These are phyloP conservation scores for Nothophytophthora sp. DNA, from an alignment of 352 stramenopile genomes.

Conservation along the genomic window DNA sequence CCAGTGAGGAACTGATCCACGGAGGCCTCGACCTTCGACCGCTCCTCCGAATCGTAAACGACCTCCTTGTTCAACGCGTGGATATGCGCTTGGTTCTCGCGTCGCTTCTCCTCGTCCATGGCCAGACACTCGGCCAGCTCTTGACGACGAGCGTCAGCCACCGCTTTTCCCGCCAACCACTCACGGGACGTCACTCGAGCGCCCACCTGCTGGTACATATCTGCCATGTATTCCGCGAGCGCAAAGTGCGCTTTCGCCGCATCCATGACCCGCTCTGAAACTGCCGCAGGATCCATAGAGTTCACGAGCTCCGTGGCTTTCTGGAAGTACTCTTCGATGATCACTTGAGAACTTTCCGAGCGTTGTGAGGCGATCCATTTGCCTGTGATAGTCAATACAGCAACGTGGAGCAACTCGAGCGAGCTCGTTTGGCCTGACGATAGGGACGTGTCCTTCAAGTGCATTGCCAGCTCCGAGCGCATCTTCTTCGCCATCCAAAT, in stretches of 20 bases:
- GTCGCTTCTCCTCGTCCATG: slow-evolving; percentile 56
- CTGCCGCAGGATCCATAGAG: slow-evolving; percentile 29
- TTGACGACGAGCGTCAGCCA: slow-evolving; percentile 63
- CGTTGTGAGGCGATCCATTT: slow-evolving; percentile 94
- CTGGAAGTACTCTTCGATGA: slow-evolving; percentile 92
- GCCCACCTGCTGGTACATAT: slow-evolving; percentile 90
- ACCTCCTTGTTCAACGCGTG: slow-evolving; percentile 85
- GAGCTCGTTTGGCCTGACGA: slow-evolving; percentile 7
- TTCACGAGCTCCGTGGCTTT: slow-evolving; percentile 75
- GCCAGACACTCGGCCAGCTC: slow-evolving; percentile 65
- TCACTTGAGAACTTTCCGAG: slow-evolving; percentile 89
- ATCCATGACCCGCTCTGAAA: slow-evolving; percentile 44
- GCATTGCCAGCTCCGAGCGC: slow-evolving; percentile 36
- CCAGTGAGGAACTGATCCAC: slow-evolving; percentile 88
- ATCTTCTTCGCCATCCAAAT: slow-evolving; percentile 74
- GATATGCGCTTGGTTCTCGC: slow-evolving; percentile 73
- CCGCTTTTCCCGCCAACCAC: slow-evolving; percentile 86
- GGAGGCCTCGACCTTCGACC: slow-evolving; percentile 81
- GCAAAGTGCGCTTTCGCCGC: slow-evolving; percentile 84
- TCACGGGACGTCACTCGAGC: slow-evolving; percentile 84
- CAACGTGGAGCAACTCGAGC: slow-evolving; percentile 61
- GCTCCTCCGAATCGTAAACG: slow-evolving; percentile 86
- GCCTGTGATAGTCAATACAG: slow-evolving; percentile 79
- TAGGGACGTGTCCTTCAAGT: slow-evolving; percentile 24
- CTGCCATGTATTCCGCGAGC: slow-evolving; percentile 91